Evolutionary conservation across 2,329 filamentous ascomycete genomes (phyloP), one percentile per base, ranked within the genome.

Genomic region (Fusarium guadeloupense): DNA sequence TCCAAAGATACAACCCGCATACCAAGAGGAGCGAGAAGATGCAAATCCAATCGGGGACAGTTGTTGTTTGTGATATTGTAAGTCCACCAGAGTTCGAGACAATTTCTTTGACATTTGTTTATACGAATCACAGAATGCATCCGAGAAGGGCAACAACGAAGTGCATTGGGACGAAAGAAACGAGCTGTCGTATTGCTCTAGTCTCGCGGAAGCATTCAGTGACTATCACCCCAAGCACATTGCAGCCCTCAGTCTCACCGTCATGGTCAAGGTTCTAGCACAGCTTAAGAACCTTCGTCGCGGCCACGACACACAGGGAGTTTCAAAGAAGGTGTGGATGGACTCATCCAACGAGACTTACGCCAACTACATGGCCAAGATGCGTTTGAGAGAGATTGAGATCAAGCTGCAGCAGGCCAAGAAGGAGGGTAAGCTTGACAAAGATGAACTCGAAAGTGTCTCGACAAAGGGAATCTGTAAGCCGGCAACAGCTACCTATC

Each of bases 331-430:
- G 9, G 17, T 69, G 14, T 37, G 21, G 4, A 34, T 68, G 2
- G 58, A 56, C 8, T 28, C 59, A 0, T 50, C 63, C 0, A 31
- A 30, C 1, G 62, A 67, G 10, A 39, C 46, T 2, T 69, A 68
- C 34, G 44, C 60, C 4, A 68, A 68, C 44, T 68, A 61, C 51
- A 63, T 69, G 60, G n/a, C n/a, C n/a, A n/a, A n/a, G n/a, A n/a
- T n/a, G 62, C 58, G n/a, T 30, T 53, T 67, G 40, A 17, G 14
- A 2, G 44, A 57, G 31, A 66, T 66, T 9, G 30, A n/a, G 44
- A 9, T 47, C 4, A 61, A 66, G 33, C 9, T 50, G 5, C 21
- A 58, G 4, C 19, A 46, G 9, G 40, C 35, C 17, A 26, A 48
- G 23, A 37, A 57, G 13, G 21, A 44, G 2, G 56, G 44, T n/a